These are phyloP conservation scores for Forsythia suspensa DNA, from an alignment of 257 asterid genomes.

Conservation along the genomic window DNA sequence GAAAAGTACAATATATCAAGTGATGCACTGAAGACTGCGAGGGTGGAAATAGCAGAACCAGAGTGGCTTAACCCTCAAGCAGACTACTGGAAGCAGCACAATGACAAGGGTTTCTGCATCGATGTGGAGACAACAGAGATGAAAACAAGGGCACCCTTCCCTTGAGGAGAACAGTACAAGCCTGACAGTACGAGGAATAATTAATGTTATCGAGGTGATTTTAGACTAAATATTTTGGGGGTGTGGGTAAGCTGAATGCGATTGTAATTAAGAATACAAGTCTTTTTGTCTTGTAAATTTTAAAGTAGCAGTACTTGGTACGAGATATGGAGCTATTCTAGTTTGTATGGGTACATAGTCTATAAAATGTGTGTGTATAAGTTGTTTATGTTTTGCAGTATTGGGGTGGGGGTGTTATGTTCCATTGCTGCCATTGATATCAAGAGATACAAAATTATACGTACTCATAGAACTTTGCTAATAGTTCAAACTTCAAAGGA, in stretches of 20 bases:
- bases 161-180: conserved; percentile 24
- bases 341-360: too few relatives aligned
- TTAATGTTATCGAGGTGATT: too few relatives aligned
- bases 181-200: not conserved
- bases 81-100: conserved; percentile 73
- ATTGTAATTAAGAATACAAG: too few relatives aligned
- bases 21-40: conserved; percentile 32
- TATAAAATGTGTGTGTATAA: too few relatives aligned
- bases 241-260: not conserved
- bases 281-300: not conserved
- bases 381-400: too few relatives aligned
- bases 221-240: not conserved
- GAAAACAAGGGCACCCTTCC: conserved; percentile 46
- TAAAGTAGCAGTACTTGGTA: not conserved
- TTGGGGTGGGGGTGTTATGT: too few relatives aligned
- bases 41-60: conserved; percentile 56
- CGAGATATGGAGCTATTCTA: too few relatives aligned
- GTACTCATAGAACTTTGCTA: too few relatives aligned
- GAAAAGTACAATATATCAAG: conserved; percentile 52
- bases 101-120: conserved; percentile 57
- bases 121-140: conserved; percentile 45
- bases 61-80: conserved; percentile 69
- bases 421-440: too few relatives aligned
- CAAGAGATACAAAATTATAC: too few relatives aligned
- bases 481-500: too few relatives aligned